Evolutionary conservation across 2,329 filamentous ascomycete species (phyloP), one percentile per base, ranked within the genome.

Genomic region (Penicillium sp.): DNA sequence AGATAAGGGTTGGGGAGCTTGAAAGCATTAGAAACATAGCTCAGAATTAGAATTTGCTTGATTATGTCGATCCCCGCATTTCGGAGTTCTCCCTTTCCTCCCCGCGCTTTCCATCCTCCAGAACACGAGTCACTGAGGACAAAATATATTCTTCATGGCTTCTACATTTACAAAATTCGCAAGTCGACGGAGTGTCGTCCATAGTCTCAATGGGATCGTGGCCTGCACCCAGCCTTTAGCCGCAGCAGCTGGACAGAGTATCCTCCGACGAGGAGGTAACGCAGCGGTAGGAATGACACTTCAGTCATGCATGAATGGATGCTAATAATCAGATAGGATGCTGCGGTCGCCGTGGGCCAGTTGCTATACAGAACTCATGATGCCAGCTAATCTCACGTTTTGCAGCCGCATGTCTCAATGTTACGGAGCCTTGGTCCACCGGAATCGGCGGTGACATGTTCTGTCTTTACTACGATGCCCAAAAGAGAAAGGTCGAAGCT

Each of bases 381-480:
- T 52, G 53, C 26, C 11, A 9, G 31, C 33, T 57, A 59, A 31
- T 52, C 5, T 16, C 35, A 52, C 35, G 90, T 50, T 49, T 37
- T 6, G 93, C 93, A 44, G 93, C 93, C 29, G 91, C 87, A 21
- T 48, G 45, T 8, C 81, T 98, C 56, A 97, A 97, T 76, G 84
- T 97, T 69, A 96, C 93, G 0, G 93, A 98, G 71, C 93, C 93
- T 13, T 87, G 86, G 57, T 95, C 90, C 7, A 97, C 93, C 0
- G 93, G 93, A 44, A 96, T 98, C 58, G 93, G 93, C 52, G 93
- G 93, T 60, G 93, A 98, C 77, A 91, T 96, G 86, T 97, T 97
- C 77, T 92, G 92, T 74, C 84, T 97, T 35, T 97, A 86, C 81
- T 97, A 93, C 79, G 85, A 95, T 71, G 90, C 91, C 35, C 84